Base-by-base conservation (phyloP, 1,284 basidiomycete species). In the Heterobasidion parviporum region DNA sequence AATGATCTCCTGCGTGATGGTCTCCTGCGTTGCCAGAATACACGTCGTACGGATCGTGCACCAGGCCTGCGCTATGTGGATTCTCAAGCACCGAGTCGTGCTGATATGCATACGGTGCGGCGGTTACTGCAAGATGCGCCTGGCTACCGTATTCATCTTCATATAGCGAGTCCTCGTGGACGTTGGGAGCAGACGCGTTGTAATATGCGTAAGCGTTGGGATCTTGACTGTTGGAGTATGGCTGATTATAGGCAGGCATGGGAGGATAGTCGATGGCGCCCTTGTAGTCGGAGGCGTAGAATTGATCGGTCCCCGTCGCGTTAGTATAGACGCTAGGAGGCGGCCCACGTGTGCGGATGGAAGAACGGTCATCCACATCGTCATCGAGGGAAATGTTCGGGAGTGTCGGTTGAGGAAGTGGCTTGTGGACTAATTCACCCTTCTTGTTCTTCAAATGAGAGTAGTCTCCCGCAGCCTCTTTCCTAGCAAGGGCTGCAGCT, bases 401-500 rank as follows among this genome's bases (percentile, higher is more conserved):
- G 50, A 98, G 80, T 1, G 95, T 99, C 0, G 95, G 95, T 71
- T 97, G 94, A n/a, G 91, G 91, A 20, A 92, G 77, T n/a, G 91
- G 88, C 61, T 88, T 81, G 16, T 79, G 83, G 54, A 92, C 78
- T 64, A 92, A 73, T 67, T 93, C 86, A 54, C 94, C 94, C 69
- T 92, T 94, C 77, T 92, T 92, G 76, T 94, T 94, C 79, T 90
- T 95, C 63, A 96, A 78, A 70, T 95, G 92, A 50, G 89, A 91
- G 72, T 78, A 95, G 69, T 94, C 90, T 60, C 93, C 89, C 62
- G 81, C 82, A 3, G 94, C 96, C 71, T 98, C 88, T 68, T 94
- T 94, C 75, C 87, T 86, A 34, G 94, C 94, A 44, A 91, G 78
- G 56, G 85, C 89, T 14, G 86, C 86, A 56, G 92, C 87, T 63